Percentiles rank a stretch among this genome's conserved stretches.
Evolutionary conservation across 768 basidiomycete genomes (phyloP).

Genomic region (Strobilomyces echinocephalus): DNA sequence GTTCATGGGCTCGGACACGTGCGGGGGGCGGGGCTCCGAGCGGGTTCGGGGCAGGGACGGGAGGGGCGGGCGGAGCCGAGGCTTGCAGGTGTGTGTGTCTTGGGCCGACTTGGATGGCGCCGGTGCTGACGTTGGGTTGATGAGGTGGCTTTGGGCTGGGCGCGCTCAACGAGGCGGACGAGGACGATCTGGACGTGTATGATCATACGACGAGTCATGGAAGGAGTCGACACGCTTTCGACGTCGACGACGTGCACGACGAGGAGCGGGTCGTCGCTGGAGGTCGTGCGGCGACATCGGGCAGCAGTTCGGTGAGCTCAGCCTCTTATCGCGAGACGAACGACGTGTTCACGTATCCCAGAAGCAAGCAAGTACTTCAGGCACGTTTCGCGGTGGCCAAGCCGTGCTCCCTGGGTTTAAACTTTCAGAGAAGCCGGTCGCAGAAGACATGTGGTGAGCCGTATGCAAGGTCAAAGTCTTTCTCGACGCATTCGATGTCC

Average conservation of each 20-base stretch:
- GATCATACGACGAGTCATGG: constrained; percentile 40
- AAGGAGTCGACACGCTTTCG: constrained; percentile 58
- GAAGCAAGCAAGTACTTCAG: constrained; percentile 8
- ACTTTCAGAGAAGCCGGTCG: constrained; percentile 59
- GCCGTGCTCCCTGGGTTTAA: constrained; percentile 73
- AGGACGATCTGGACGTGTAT: constrained; percentile 86
- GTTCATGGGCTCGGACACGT: constrained; percentile 77
- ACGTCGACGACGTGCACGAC: constrained; percentile 58
- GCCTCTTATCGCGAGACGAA: neutral
- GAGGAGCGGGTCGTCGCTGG: constrained; percentile 51
- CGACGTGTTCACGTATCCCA: constrained; percentile 17
- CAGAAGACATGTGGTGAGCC: constrained; percentile 65
- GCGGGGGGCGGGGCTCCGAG: constrained; percentile 58
- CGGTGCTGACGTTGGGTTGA: constrained; percentile 3
- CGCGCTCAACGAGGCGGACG: constrained; percentile 89
- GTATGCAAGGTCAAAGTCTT: constrained; percentile 8
- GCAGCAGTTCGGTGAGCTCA: constrained; percentile 11
- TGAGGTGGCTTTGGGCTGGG: constrained; percentile 82
- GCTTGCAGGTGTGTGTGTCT: constrained; percentile 46
- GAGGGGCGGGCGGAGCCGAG: constrained; percentile 33
- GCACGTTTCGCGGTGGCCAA: constrained; percentile 68
- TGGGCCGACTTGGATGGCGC: neutral
- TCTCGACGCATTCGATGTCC: constrained; percentile 13
- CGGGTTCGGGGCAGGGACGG: constrained; percentile 44
- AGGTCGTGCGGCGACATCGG: constrained; percentile 17